A percentile compares a stretch with the other conserved stretches of the same genome.
Conservation (phyloP, 2,329 filamentous ascomycete genomes). For the Apiospora phragmitis region DNA sequence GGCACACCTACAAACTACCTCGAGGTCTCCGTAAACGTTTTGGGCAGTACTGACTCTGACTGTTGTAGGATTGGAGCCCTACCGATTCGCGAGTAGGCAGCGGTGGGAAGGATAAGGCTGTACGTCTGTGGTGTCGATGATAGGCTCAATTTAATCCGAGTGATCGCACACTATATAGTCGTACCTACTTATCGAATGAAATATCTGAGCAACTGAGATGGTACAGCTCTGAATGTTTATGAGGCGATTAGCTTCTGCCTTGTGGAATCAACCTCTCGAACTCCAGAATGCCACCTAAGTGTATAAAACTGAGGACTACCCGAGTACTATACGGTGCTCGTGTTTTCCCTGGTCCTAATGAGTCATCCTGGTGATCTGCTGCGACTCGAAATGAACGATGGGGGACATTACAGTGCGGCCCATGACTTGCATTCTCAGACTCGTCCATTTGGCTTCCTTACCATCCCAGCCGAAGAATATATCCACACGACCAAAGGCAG, state of each 20-base stretch:
- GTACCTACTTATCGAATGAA: background rate
- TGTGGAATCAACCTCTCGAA: background rate
- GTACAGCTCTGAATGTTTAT: background rate
- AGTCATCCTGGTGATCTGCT: too few species aligned
- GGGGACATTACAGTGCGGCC: background rate
- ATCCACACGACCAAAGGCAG: background rate
- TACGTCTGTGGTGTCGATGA: slow-evolving; percentile 66
- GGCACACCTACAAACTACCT: background rate
- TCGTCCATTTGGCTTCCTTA: background rate
- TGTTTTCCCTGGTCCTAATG: too few species aligned
- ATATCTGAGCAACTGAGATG: background rate
- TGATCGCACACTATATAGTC: background rate
- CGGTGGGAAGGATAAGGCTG: slow-evolving; percentile 87
- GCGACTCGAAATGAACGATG: background rate
- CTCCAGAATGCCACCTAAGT: background rate
- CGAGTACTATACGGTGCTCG: too few species aligned
- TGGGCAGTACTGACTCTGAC: background rate
- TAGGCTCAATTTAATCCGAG: background rate
- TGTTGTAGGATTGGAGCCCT: slow-evolving; percentile 75
- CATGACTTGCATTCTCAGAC: background rate
- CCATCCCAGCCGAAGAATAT: background rate
- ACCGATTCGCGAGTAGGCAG: slow-evolving; percentile 88
- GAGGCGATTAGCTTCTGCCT: background rate
- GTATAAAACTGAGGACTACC: background rate
- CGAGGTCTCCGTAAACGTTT: background rate